Evolutionary conservation across 2,329 filamentous ascomycete species (phyloP), one percentile per base, ranked within the genome.

Genomic region (Stenocarpella maydis): DNA sequence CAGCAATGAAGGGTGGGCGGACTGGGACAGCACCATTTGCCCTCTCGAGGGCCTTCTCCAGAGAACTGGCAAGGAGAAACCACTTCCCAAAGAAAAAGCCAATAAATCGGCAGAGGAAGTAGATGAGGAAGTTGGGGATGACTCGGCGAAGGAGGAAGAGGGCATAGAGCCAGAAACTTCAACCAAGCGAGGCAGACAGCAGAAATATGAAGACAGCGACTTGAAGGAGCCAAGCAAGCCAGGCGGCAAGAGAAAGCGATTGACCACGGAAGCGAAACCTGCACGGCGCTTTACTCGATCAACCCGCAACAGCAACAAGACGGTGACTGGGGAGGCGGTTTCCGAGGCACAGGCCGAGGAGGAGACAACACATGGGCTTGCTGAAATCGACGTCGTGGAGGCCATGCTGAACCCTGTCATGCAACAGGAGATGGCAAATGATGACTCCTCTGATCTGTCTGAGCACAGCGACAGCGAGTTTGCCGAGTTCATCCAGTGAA

Each of bases 1-100:
- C 31, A 93, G 90, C 0, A 86, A 86, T 0, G 82, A 87, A 72
- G 85, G 85, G 1, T 90, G 86, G 61, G 84, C 85, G 31, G 86
- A 85, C 0, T 93, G 91, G 90, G 83, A 88, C 4, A 81, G 88
- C 19, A 86, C 76, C 1, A 74, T 77, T 8, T 84, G 82, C 64
- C 82, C 81, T 2, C 74, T 84, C 1, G 82, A 84, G 70, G 75
- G 79, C n/a, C 76, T 84, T 7, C 74, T 84, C 19, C 73, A 78
- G 50, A 78, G 81, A 14, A 77, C 58, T 3, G 43, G 41, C 17
- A 70, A 70, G 31, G 55, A 34, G 41, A 54, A 58, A 28, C 52
- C 45, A 41, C 31, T 50, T 15, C 31, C 41, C 14, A 71, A 69
- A 24, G 26, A 15, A 1, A 45, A 52, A 28, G 17, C n/a, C 21